Evolutionary conservation across 2,329 filamentous ascomycete species (phyloP).

Genomic region (Colletotrichum agaves): DNA sequence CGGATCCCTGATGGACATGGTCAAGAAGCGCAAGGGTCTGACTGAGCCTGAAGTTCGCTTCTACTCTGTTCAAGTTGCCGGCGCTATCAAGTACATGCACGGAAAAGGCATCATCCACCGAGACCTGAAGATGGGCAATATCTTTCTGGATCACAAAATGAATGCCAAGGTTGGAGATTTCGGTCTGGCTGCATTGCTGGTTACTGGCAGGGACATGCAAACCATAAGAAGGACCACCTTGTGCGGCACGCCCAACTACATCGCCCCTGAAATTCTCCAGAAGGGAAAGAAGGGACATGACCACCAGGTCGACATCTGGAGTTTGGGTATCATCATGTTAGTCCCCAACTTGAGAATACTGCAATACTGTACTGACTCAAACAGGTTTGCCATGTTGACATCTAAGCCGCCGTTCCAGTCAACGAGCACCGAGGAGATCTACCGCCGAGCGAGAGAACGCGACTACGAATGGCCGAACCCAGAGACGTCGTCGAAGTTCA

Average conservation of each 20-base stretch:
- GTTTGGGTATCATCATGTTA: constrained; percentile 94
- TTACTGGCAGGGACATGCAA: constrained; percentile 90
- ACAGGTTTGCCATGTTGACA: constrained; percentile 92
- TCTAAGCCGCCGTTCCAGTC: constrained; percentile 98
- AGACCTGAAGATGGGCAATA: constrained; percentile 97
- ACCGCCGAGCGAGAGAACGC: constrained; percentile 74
- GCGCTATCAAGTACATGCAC: constrained; percentile 98
- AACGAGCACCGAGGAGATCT: constrained; percentile 86
- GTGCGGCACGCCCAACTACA: constrained; percentile 98
- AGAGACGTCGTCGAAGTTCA: constrained; percentile 73
- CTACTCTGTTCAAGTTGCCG: constrained; percentile 93
- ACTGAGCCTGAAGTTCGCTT: constrained; percentile 95
- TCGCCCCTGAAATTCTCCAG: constrained; percentile 94
- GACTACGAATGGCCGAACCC: constrained; percentile 84
- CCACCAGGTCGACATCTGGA: constrained; percentile 99
- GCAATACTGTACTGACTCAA: constrained; percentile 41
- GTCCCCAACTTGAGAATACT: constrained; percentile 41
- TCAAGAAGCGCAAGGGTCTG: constrained; percentile 88
- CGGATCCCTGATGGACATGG: constrained; percentile 97
- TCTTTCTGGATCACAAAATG: constrained; percentile 94
- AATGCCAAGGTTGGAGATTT: constrained; percentile 99
- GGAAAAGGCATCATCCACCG: constrained; percentile 95
- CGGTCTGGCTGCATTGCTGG: constrained; percentile 88
- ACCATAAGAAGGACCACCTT: constrained; percentile 88
- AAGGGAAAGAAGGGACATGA: constrained; percentile 95